phyloP scores from a whole-genome alignment of 2,329 filamentous ascomycete genomes.

The Neobulgaria alba region DNA sequence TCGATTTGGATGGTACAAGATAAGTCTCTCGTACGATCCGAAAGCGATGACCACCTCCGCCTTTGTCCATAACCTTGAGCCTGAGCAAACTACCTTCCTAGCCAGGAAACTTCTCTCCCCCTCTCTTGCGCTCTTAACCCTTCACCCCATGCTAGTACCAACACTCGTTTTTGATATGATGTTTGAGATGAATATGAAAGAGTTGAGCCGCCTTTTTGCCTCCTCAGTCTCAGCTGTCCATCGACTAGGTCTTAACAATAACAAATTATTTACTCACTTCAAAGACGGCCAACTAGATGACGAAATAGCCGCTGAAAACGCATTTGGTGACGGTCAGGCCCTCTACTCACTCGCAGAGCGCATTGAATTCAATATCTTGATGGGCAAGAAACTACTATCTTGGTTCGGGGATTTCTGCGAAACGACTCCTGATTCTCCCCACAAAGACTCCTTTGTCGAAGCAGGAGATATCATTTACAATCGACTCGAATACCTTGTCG shows the following conservation, averaged over 20 bases:
- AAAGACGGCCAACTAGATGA: not conserved
- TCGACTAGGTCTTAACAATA: not conserved
- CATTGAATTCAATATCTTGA: not conserved
- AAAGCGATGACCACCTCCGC: not conserved
- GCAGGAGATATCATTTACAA: not conserved
- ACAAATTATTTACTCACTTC: not conserved
- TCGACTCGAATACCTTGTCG: not conserved
- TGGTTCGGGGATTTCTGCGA: not conserved
- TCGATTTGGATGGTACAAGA: not conserved
- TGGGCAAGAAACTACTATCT: not conserved
- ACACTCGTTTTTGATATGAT: not conserved
- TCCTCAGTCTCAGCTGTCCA: not conserved
- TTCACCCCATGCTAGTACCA: not conserved
- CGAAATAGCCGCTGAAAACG: not conserved
- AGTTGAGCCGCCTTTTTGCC: not conserved
- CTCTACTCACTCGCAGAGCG: not conserved
- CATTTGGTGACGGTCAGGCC: not conserved
- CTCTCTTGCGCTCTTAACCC: not conserved
- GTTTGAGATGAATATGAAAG: not conserved
- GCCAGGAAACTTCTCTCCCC: not conserved
- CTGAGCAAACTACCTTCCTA: not conserved
- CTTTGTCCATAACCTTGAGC: not conserved
- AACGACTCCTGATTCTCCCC: not conserved
- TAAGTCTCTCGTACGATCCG: not conserved
- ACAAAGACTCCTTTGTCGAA: not conserved